These are phyloP conservation scores for Hydrangea macrophylla DNA, from an alignment of 148 eudicot species.

Conservation along the genomic window DNA sequence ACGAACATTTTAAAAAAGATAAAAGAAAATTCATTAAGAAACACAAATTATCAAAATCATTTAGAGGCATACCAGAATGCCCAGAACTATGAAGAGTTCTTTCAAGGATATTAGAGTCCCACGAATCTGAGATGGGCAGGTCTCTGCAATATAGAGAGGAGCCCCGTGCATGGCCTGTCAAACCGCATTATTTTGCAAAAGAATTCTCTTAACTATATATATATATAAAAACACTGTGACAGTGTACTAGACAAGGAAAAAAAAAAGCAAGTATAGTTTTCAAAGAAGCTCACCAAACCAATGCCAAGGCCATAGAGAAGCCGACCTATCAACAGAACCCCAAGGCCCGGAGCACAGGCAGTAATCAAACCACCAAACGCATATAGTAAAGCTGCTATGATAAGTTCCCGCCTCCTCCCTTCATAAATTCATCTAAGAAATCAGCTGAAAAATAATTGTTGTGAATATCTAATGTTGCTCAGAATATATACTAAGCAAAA, in stretches of 20 bases:
- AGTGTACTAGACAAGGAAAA: too few relatives aligned
- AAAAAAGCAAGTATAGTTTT: too few relatives aligned
- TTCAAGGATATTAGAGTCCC: slow-evolving; percentile 90
- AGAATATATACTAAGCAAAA: slow-evolving; percentile 8
- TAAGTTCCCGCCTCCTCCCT: slow-evolving; percentile 92
- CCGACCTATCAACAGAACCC: slow-evolving; percentile 64
- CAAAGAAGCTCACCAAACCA: slow-evolving; percentile 68
- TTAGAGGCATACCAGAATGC: slow-evolving; percentile 62
- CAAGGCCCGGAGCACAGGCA: slow-evolving; percentile 76
- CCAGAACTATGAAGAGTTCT: slow-evolving; percentile 85
- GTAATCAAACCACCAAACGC: slow-evolving; percentile 67
- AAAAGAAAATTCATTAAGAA: too few relatives aligned
- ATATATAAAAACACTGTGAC: too few relatives aligned
- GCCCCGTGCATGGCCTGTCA: slow-evolving; percentile 99
- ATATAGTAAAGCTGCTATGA: slow-evolving; percentile 66
- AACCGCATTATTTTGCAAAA: slow-evolving; percentile 11
- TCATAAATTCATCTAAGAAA: slow-evolving; percentile 18
- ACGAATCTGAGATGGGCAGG: slow-evolving; percentile 92
- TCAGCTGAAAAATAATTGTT: not conserved
- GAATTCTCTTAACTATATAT: slow-evolving; percentile 1
- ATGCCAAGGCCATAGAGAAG: slow-evolving; percentile 90
- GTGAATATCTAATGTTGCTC: not conserved
- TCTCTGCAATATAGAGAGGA: slow-evolving; percentile 97
- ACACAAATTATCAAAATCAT: too few relatives aligned
- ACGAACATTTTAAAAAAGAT: not conserved